Percentiles rank a stretch among this genome's conserved stretches.
phyloP scores from a whole-genome alignment of 164 flowering plant species.

The Liquidambar formosana region DNA sequence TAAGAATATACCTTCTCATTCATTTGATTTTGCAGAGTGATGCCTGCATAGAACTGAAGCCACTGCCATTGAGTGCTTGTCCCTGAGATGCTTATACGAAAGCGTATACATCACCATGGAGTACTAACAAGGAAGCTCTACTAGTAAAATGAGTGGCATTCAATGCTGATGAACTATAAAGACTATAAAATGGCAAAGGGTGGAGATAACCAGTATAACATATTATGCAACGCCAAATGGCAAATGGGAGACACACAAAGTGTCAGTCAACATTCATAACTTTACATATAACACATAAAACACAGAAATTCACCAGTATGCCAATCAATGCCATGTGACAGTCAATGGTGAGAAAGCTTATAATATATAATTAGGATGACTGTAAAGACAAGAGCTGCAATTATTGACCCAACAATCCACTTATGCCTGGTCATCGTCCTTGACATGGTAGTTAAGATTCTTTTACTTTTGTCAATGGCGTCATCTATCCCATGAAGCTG shows the following conservation, averaged over 20 bases:
- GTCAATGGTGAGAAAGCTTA: conserved; percentile 38
- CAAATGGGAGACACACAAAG: neutral
- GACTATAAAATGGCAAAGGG: neutral
- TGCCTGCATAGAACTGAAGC: no score
- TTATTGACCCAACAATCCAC: conserved; percentile 56
- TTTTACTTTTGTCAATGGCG: conserved; percentile 65
- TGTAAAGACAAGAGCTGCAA: conserved; percentile 56
- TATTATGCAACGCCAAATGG: neutral
- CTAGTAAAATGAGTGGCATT: neutral
- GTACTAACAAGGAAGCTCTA: no score
- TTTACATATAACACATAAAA: conserved; percentile 3
- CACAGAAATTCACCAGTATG: neutral
- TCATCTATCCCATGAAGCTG: conserved; percentile 72
- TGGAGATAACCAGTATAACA: neutral
- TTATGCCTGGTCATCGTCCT: conserved; percentile 58
- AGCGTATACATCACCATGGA: no score
- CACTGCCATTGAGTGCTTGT: no score
- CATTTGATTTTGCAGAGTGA: no score
- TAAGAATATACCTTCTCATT: no score
- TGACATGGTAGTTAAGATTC: conserved; percentile 54
- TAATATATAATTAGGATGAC: conserved; percentile 49
- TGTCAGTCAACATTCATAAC: neutral
- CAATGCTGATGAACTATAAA: neutral
- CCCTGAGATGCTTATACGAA: no score
- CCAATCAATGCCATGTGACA: neutral